Evolutionary conservation across 257 asterid genomes (phyloP).

Genomic region (Henckelia pumila): DNA sequence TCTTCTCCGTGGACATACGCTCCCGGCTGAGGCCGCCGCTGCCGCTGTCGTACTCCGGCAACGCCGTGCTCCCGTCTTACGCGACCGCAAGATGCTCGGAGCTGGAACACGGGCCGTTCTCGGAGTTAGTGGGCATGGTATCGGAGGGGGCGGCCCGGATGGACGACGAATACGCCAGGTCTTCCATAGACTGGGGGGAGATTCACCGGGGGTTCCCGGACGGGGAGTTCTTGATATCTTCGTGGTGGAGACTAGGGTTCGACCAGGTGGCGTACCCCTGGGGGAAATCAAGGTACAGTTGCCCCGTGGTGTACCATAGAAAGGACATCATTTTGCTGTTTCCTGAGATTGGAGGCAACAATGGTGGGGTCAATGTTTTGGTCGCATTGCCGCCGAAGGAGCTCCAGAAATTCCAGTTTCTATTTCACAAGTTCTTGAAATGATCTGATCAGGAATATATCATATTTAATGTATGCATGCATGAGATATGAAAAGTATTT

Average conservation of each 20-base stretch:
- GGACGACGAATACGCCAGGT: slow-evolving; percentile 68
- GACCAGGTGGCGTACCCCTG: slow-evolving; percentile 72
- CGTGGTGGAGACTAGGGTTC: slow-evolving; percentile 95
- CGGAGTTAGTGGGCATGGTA: slow-evolving; percentile 48
- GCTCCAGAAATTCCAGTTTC: slow-evolving; percentile 55
- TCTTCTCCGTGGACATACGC: slow-evolving; percentile 74
- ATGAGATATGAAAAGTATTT: no score
- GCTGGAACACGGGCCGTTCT: slow-evolving; percentile 50
- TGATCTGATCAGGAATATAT: no score
- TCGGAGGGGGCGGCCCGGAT: slow-evolving; percentile 57
- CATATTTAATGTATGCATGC: no score
- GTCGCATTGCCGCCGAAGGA: slow-evolving; percentile 73
- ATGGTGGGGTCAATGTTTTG: slow-evolving; percentile 64
- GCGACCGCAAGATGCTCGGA: slow-evolving; percentile 54
- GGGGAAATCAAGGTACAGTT: slow-evolving; percentile 80
- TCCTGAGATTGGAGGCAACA: slow-evolving; percentile 46
- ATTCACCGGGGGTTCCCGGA: slow-evolving; percentile 76
- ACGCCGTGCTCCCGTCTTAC: slow-evolving; percentile 69
- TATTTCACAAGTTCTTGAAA: slow-evolving; percentile 38
- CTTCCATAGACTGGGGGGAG: slow-evolving; percentile 89
- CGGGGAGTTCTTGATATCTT: slow-evolving; percentile 78
- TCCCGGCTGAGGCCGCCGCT: slow-evolving; percentile 57
- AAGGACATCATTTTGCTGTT: slow-evolving; percentile 70
- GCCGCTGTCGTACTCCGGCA: slow-evolving; percentile 64
- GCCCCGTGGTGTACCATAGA: slow-evolving; percentile 74